Evolutionary conservation across 1,284 basidiomycete genomes (phyloP).

Genomic region (Coniferiporia sulphurascens): DNA sequence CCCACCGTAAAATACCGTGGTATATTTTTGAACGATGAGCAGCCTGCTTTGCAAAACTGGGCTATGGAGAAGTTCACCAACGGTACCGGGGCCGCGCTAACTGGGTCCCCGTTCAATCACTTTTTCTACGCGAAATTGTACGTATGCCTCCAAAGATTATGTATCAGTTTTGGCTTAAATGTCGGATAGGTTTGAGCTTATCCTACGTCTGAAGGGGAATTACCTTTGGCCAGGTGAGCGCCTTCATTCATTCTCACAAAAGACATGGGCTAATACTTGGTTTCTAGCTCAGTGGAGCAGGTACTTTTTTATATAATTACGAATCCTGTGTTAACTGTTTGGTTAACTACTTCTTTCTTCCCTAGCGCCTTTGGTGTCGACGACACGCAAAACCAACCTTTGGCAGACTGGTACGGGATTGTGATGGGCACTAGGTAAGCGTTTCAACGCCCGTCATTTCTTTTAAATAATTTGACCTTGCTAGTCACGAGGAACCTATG

Average conservation of each 20-base stretch:
- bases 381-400: constrained; percentile 56
- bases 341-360: constrained; percentile 22
- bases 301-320: constrained; percentile 24
- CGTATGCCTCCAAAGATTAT: not conserved
- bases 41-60: constrained; percentile 52
- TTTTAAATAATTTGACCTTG: not conserved
- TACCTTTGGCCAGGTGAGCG: constrained; percentile 60
- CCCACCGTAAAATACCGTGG: constrained; percentile 71
- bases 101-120: constrained; percentile 56
- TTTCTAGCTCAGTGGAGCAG: constrained; percentile 41
- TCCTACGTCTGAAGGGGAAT: constrained; percentile 66
- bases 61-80: constrained; percentile 61
- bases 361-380: constrained; percentile 62
- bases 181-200: constrained; percentile 50
- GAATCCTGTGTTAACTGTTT: not conserved
- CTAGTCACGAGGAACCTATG: constrained; percentile 62
- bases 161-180: not conserved
- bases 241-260: not conserved
- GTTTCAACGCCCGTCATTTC: not conserved
- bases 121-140: constrained; percentile 60
- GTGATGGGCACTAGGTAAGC: constrained; percentile 60
- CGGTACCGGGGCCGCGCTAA: constrained; percentile 46
- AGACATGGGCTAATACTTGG: not conserved
- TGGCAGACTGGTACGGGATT: constrained; percentile 64
- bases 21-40: constrained; percentile 63